Percentiles rank a stretch among this genome's conserved stretches.
These are phyloP conservation scores for Zygoascus tannicola DNA, from an alignment of 805 yeast genomes.

Conservation along the genomic window DNA sequence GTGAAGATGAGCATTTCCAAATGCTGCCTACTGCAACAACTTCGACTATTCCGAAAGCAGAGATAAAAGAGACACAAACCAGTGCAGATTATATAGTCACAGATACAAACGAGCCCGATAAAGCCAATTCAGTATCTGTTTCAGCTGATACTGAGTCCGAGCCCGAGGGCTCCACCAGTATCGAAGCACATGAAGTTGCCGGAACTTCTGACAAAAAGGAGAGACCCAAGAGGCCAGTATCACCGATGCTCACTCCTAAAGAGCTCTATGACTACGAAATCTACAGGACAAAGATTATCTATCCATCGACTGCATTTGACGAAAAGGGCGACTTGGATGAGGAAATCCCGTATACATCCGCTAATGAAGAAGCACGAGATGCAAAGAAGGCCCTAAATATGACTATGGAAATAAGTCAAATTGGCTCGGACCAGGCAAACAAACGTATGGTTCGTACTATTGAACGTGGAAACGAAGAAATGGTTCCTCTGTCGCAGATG, in stretches of 20 bases:
- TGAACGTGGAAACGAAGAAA: slow-evolving; percentile 47
- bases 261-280: slow-evolving; percentile 45
- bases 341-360: slow-evolving; percentile 56
- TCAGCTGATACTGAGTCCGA: background rate
- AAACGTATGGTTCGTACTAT: slow-evolving; percentile 60
- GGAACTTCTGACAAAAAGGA: background rate
- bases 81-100: background rate
- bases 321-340: slow-evolving; percentile 19
- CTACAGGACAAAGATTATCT: slow-evolving; percentile 50
- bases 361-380: slow-evolving; percentile 55
- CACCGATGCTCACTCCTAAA: slow-evolving; percentile 18
- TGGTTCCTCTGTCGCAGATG: slow-evolving; percentile 36
- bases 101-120: background rate
- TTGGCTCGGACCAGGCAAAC: slow-evolving; percentile 43
- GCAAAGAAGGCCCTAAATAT: slow-evolving; percentile 47
- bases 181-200: background rate
- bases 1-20: background rate
- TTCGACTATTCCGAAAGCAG: background rate
- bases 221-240: background rate
- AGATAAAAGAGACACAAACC: background rate
- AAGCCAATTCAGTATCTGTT: background rate
- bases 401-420: slow-evolving; percentile 45
- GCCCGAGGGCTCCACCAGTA: background rate
- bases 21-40: background rate
- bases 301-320: slow-evolving; percentile 42